Base-by-base conservation (phyloP, 2,329 filamentous ascomycete species). In the Venturia nashicola region DNA sequence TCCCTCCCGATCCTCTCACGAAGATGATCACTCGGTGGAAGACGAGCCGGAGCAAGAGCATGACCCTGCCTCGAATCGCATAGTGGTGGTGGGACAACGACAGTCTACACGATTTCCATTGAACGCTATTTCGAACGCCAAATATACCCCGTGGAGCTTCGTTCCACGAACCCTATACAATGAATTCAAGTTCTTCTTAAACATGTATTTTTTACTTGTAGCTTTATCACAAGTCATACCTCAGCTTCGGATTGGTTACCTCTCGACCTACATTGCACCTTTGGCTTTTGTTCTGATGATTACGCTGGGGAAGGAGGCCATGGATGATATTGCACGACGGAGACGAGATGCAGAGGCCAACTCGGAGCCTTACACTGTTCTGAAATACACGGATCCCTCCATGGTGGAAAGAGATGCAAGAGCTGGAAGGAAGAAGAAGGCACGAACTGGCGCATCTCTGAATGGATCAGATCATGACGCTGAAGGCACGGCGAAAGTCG, bases 171-270 rank as follows among this genome's bases (percentile, higher is more conserved):
- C 94, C 0, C 80, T 99, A 27, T 99, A 97, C 77, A 97, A 97
- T 77, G 94, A 99, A 73, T 99, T 99, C 74, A 97, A 93, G 65
- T 99, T 97, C 79, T 99, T 99, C 78, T 96, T 99, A 82, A 99
- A 99, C 82, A 90, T 97, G 80, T 99, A 99, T 74, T 99, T 99
- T 74, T 80, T 99, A 64, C 85, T 97, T 34, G 94, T 99, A 61
- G 95, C 94, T 7, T 77, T 97, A 61, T 97, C 93, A 44, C 94
- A 99, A 76, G 87, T 91, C 54, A 92, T 99, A 71, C 92, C 91
- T 4, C 84, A 89, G 27, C 78, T 99, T 63, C 86, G 91, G 63
- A 97, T 99, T 68, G 94, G 94, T 64, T 97, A 97, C 74, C 83
- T 99, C 66, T 90, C 90, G 39, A 97, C 94, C 1, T 99, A 99